Evolutionary conservation across 768 basidiomycete genomes (phyloP).

Genomic region (Albatrellus ellisii): DNA sequence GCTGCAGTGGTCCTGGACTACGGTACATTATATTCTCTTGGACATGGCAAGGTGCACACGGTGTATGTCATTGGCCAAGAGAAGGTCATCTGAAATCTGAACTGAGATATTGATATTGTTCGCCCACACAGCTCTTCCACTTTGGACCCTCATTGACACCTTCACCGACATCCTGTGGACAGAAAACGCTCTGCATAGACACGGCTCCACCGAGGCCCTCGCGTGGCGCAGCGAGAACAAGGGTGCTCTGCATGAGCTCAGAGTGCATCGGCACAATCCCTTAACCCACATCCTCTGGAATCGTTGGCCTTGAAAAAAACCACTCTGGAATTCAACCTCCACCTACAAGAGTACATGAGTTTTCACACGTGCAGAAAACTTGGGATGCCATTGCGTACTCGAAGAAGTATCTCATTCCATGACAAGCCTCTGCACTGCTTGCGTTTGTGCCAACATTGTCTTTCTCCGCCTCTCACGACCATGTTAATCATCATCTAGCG

Average conservation of each 20-base stretch:
- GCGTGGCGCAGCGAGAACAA: conserved; percentile 97
- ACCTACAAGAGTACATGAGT: conserved; percentile 96
- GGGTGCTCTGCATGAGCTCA: conserved; percentile 80
- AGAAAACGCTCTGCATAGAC: conserved; percentile 59
- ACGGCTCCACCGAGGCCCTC: conserved; percentile 81
- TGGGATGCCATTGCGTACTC: conserved; percentile 76
- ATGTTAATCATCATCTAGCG: conserved; percentile 31
- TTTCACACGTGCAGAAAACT: conserved; percentile 52
- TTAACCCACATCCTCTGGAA: background rate
- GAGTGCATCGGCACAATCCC: conserved; percentile 32
- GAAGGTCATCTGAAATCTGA: conserved; percentile 62
- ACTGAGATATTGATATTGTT: too few species aligned
- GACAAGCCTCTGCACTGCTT: conserved; percentile 71
- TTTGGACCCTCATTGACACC: conserved; percentile 82
- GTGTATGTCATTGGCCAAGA: conserved; percentile 67
- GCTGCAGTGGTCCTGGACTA: too few species aligned
- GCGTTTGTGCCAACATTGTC: conserved; percentile 60
- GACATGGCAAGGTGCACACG: conserved; percentile 65
- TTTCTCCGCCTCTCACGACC: conserved; percentile 15
- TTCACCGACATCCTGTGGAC: conserved; percentile 84
- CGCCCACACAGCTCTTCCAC: background rate
- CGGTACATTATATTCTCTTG: too few species aligned
- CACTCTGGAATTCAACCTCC: conserved; percentile 90
- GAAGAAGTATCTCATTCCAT: conserved; percentile 65
- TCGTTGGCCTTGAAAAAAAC: conserved; percentile 51